Base-by-base conservation (phyloP, 495 filamentous ascomycete species). In the Viridothelium virens region DNA sequence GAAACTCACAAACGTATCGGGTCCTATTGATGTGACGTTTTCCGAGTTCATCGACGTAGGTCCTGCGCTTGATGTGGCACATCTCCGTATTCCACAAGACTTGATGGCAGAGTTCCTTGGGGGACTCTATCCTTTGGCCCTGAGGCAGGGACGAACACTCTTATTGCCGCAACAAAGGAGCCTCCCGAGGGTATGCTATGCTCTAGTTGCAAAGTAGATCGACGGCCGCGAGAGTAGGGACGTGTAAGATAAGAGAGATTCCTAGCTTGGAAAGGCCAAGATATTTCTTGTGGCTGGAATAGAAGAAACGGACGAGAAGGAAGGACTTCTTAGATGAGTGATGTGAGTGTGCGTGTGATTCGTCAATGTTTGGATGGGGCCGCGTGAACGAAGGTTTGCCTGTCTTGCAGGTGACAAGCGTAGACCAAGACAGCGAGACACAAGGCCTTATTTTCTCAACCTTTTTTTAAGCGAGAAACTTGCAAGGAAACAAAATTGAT, bases 51-150 rank as follows among this genome's bases (percentile, higher is more conserved):
- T 59, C 53, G 7, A 59, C 53, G 14, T 59, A 59, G n/a, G 31
- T 59, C 53, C 14, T 59, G 0, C 31, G 31, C 31, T 59, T 59
- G 53, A 59, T 59, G 18, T 59, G 53, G 14, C 53, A 59, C 53
- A 59, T 59, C 31, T 11, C 48, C 25, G 5, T 11, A 18, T 18
- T 12, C 48, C 12, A 53, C 5, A 18, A 53, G 25, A 18, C 25
- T 9, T 46, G 9, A 5, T 53, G 48, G n/a, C 31, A 18, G 18
- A 2, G 11, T 7, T 7, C 6, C 53, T 36, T 36, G 53, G 10
- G n/a, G 53, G 1, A 10, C 10, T 36, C 31, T 7, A 36, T 9
- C 53, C 14, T 59, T 59, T 36, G 6, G 3, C 3, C 31, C 6
- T 18, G 10, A 36, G 14, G 10, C 6, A 6, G 14, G 31, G 31